Evolutionary conservation across 768 basidiomycete species (phyloP).

Genomic region (Pleurotus giganteus): DNA sequence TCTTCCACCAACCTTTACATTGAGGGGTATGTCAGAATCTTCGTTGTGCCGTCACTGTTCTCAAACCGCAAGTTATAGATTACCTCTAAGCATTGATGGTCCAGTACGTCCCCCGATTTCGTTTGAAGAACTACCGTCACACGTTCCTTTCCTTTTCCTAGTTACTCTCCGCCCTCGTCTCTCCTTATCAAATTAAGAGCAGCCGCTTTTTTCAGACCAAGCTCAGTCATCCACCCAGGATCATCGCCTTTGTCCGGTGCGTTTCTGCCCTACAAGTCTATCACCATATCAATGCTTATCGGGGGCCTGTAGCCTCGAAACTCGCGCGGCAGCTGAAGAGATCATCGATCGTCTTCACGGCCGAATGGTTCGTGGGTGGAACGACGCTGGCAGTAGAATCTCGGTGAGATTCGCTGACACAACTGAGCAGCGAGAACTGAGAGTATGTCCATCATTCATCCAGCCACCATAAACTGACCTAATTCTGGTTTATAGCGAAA

Average conservation of each 20-base stretch:
- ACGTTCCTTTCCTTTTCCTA: slow-evolving; percentile 21
- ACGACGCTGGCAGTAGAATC: slow-evolving; percentile 73
- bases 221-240: slow-evolving; percentile 70
- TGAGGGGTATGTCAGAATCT: slow-evolving; percentile 50
- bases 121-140: background rate
- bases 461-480: background rate
- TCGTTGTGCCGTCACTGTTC: background rate
- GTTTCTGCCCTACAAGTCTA: slow-evolving; percentile 15
- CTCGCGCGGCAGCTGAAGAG: slow-evolving; percentile 70
- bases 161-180: slow-evolving; percentile 65
- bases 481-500: slow-evolving; percentile 41
- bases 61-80: slow-evolving; percentile 27
- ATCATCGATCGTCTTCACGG: slow-evolving; percentile 78
- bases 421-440: slow-evolving; percentile 70
- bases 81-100: slow-evolving; percentile 71
- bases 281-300: slow-evolving; percentile 2
- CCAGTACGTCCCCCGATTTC: slow-evolving; percentile 35
- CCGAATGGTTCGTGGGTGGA: slow-evolving; percentile 76
- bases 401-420: slow-evolving; percentile 82
- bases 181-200: slow-evolving; percentile 69
- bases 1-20: slow-evolving; percentile 78
- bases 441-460: slow-evolving; percentile 45
- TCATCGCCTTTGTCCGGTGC: slow-evolving; percentile 81
- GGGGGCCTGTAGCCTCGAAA: slow-evolving; percentile 55
- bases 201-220: slow-evolving; percentile 80